Conservation (phyloP, 139 green algal species). For the Coccomyxa sp. region DNA sequence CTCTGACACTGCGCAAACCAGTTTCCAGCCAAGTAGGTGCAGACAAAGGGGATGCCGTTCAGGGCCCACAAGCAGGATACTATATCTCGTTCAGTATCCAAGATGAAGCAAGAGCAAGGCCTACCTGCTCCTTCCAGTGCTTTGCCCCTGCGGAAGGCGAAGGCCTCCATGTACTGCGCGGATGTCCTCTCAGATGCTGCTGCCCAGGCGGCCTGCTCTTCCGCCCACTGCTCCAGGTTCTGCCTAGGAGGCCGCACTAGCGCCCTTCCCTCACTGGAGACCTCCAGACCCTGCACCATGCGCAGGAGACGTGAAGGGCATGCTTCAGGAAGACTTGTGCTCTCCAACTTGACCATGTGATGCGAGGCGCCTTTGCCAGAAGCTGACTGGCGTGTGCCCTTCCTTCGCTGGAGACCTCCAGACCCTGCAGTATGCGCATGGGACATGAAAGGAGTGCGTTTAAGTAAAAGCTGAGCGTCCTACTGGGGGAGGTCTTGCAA, state of each 20-base stretch:
- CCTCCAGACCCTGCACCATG: slow-evolving; percentile 32
- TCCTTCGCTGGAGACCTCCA: too few species aligned
- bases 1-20: too few species aligned
- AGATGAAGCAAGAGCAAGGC: slow-evolving; percentile 1
- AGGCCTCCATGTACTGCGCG: slow-evolving; percentile 29
- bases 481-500: too few species aligned
- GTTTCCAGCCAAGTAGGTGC: too few species aligned
- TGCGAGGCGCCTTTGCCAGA: too few species aligned
- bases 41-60: neutral
- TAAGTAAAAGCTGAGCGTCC: too few species aligned
- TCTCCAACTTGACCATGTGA: too few species aligned
- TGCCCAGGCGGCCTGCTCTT: slow-evolving; percentile 38
- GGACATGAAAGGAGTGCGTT: too few species aligned
- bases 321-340: too few species aligned
- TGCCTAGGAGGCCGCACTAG: neutral
- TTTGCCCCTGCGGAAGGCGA: slow-evolving; percentile 25
- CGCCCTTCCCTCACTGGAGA: slow-evolving; percentile 21
- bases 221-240: slow-evolving; percentile 2
- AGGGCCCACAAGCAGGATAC: neutral
- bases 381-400: neutral
- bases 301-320: too few species aligned
- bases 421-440: too few species aligned
- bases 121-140: slow-evolving; percentile 37
- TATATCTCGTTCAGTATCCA: neutral
- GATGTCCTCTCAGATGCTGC: slow-evolving; percentile 36